phyloP scores from a whole-genome alignment of 768 basidiomycete genomes.

The Pleurotus pulmonarius region DNA sequence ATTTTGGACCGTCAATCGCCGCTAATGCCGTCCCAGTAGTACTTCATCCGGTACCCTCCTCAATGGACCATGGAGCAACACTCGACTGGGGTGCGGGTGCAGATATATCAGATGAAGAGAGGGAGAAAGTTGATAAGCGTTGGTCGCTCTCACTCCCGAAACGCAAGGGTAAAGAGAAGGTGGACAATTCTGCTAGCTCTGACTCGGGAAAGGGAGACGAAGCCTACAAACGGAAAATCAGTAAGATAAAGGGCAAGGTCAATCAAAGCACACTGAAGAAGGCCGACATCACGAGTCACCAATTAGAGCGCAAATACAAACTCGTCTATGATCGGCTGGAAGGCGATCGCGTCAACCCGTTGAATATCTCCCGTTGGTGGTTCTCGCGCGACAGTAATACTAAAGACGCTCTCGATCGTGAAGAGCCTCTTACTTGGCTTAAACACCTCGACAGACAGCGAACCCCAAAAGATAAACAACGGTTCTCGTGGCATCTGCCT shows the following conservation, averaged over 20 bases:
- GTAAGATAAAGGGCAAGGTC: slow-evolving; percentile 44
- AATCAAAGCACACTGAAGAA: slow-evolving; percentile 58
- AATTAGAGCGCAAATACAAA: slow-evolving; percentile 62
- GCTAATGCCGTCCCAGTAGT: slow-evolving; percentile 23
- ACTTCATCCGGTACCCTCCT: slow-evolving; percentile 65
- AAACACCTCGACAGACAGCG: slow-evolving; percentile 56
- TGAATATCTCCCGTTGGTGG: slow-evolving; percentile 59
- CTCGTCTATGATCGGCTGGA: slow-evolving; percentile 41
- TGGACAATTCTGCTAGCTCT: slow-evolving; percentile 34
- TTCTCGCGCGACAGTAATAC: slow-evolving; percentile 42
- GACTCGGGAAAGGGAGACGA: slow-evolving; percentile 59
- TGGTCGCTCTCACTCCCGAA: slow-evolving; percentile 61
- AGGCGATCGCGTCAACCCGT: slow-evolving; percentile 36
- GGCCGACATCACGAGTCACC: slow-evolving; percentile 59
- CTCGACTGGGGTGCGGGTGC: slow-evolving; percentile 76
- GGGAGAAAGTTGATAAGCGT: slow-evolving; percentile 51
- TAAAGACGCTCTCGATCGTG: slow-evolving; percentile 51
- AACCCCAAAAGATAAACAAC: slow-evolving; percentile 20
- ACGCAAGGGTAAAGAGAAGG: slow-evolving; percentile 52
- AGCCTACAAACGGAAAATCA: slow-evolving; percentile 57
- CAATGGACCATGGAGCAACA: slow-evolving; percentile 64
- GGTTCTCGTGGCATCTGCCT: slow-evolving; percentile 60
- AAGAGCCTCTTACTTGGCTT: slow-evolving; percentile 73
- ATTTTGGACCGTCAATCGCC: slow-evolving; percentile 67
- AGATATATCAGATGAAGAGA: slow-evolving; percentile 50